Evolutionary conservation across 768 basidiomycete species (phyloP), one percentile per base, ranked within the genome.

Genomic region (Phylloporus sp.): DNA sequence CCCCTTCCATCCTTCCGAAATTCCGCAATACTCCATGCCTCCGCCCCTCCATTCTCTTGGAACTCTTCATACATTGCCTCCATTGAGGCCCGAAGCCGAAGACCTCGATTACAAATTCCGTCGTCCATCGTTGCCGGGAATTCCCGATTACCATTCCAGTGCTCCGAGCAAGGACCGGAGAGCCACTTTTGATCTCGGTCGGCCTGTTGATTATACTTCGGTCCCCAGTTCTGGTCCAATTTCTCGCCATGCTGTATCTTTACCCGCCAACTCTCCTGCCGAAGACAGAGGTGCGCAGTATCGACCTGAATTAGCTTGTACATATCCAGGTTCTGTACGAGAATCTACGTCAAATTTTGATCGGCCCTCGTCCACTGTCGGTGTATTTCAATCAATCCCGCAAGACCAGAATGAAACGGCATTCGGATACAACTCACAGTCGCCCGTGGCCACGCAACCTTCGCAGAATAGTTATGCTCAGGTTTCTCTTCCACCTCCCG

Each of bases 401-500:
- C 44, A 47, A 11, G 31, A 49, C n/a, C 57, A 51, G 18, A 52
- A 45, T 1, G 48, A 51, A 18, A 47, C 23, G 22, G 6, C 44
- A 5, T 43, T 46, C 26, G 33, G 41, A 18, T 60, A 55, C 34
- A 44, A 38, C 35, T 38, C 60, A 2, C 54, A 41, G 1, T 38
- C 46, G 9, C 28, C 38, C 6, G 24, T 44, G n/a, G 27, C 48
- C 15, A 20, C 37, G 9, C 53, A 46, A 27, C 14, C 50, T 1
- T 42, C 55, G 39, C 54, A 54, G 4, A 58, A 37, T 31, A 41
- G 32, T 20, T 47, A 45, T 21, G 15, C 57, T 15, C 65, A 56
- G 8, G 52, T 68, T 20, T 67, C 61, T 26, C 56, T 68, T 29
- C 65, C 67, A n/a, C 67, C 65, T 9, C 59, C 66, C 20, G 59